phyloP scores from a whole-genome alignment of 75 land plant genomes.

The Cryptomeria japonica region DNA sequence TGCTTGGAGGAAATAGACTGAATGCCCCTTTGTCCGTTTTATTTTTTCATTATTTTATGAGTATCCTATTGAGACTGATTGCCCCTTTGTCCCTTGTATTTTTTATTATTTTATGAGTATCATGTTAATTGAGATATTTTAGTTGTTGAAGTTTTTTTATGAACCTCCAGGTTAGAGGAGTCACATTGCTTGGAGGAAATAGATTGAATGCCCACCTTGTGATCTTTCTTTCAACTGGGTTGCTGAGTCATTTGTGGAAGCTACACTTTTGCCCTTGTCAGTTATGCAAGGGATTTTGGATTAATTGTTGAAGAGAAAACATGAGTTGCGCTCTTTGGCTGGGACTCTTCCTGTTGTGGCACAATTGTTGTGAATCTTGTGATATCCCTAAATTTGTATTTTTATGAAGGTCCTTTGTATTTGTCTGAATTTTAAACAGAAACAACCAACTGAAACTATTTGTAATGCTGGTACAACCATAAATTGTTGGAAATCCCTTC shows the following conservation, averaged over 20 bases:
- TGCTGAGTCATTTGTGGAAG: not conserved
- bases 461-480: no score
- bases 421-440: no score
- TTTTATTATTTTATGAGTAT: not conserved
- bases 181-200: not conserved
- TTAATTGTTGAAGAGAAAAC: not conserved
- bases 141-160: no score
- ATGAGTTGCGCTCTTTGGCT: not conserved
- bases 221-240: not conserved
- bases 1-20: no score
- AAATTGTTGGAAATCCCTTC: no score
- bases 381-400: no score
- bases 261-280: not conserved
- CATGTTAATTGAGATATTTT: not conserved
- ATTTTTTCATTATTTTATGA: no score
- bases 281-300: not conserved
- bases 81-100: not conserved
- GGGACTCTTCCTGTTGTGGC: not conserved
- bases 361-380: not conserved
- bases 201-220: not conserved
- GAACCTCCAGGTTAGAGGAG: not conserved
- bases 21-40: no score
- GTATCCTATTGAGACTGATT: no score
- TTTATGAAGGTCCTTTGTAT: no score
- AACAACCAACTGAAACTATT: no score